A percentile compares a stretch with the other conserved stretches of the same genome.
Evolutionary conservation across 352 stramenopile genomes (phyloP).

Genomic region (Globisporangium perplexum): DNA sequence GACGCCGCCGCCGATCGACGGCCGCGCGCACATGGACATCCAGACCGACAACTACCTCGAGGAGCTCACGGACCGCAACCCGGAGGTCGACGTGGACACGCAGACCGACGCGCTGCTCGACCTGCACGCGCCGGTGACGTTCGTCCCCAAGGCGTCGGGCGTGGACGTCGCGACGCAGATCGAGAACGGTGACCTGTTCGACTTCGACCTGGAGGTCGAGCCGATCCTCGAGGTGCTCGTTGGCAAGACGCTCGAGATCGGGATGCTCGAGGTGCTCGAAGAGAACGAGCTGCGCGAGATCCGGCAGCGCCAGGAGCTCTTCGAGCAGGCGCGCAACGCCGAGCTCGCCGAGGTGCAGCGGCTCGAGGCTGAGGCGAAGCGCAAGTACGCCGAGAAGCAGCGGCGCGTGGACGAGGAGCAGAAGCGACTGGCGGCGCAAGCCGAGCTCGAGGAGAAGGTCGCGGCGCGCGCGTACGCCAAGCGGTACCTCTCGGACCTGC

Average conservation of each 20-base stretch:
- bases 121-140: constrained; percentile 73
- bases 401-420: constrained; percentile 79
- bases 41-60: constrained; percentile 95
- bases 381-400: constrained; percentile 90
- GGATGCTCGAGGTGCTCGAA: constrained; percentile 93
- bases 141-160: constrained; percentile 85
- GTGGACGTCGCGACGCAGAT: constrained; percentile 90
- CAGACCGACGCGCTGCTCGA: constrained; percentile 92
- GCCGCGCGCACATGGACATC: constrained; percentile 89
- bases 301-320: constrained; percentile 86
- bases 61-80: constrained; percentile 88
- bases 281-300: constrained; percentile 91
- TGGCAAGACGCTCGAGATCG: constrained; percentile 92
- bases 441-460: constrained; percentile 90
- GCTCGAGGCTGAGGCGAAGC: constrained; percentile 90
- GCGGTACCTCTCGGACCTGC: constrained; percentile 84
- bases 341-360: constrained; percentile 93
- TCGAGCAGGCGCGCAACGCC: constrained; percentile 89
- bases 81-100: constrained; percentile 85
- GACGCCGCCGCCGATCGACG: constrained; percentile 85
- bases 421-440: constrained; percentile 59
- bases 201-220: constrained; percentile 94
- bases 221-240: constrained; percentile 94
- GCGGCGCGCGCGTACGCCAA: constrained; percentile 85
- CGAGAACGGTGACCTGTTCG: constrained; percentile 90